Evolutionary conservation across 2,329 filamentous ascomycete genomes (phyloP).

Genomic region (Sporothrix sp.): DNA sequence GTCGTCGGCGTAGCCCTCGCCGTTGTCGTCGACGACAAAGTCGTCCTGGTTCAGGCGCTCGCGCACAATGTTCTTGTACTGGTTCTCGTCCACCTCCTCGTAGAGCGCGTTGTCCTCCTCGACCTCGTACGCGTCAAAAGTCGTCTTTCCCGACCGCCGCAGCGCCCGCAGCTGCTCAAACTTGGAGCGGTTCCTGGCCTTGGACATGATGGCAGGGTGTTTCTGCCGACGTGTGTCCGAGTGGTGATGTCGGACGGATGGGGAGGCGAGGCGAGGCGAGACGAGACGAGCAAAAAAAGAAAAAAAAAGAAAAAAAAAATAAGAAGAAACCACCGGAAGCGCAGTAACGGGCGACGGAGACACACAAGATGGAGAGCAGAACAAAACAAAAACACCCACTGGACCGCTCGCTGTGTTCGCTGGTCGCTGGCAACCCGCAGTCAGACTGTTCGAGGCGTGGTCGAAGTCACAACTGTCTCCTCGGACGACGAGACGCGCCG

Average conservation of each 20-base stretch:
- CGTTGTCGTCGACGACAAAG: slow-evolving; percentile 97
- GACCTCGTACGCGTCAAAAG: slow-evolving; percentile 76
- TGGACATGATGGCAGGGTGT: slow-evolving; percentile 32
- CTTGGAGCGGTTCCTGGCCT: slow-evolving; percentile 36
- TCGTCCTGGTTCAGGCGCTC: slow-evolving; percentile 86
- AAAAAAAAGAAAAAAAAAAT: not conserved
- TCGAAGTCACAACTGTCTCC: too few relatives aligned
- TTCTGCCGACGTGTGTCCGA: too few relatives aligned
- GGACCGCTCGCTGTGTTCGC: not conserved
- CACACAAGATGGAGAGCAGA: too few relatives aligned
- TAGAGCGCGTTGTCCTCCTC: slow-evolving; percentile 78
- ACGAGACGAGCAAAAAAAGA: not conserved
- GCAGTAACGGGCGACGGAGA: too few relatives aligned
- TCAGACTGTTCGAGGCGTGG: too few relatives aligned
- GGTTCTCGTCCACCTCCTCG: slow-evolving; percentile 92
- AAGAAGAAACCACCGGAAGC: too few relatives aligned
- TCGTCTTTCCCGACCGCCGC: slow-evolving; percentile 82
- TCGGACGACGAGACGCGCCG: slow-evolving; percentile 4
- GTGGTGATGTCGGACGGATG: not conserved
- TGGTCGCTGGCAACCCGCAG: slow-evolving; percentile 4
- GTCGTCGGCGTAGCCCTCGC: slow-evolving; percentile 92
- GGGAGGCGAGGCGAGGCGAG: not conserved
- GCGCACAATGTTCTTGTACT: slow-evolving; percentile 92
- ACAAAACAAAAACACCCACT: not conserved
- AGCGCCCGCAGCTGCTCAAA: slow-evolving; percentile 75